Base-by-base conservation (phyloP, 768 basidiomycete species). In the Chiua virens region DNA sequence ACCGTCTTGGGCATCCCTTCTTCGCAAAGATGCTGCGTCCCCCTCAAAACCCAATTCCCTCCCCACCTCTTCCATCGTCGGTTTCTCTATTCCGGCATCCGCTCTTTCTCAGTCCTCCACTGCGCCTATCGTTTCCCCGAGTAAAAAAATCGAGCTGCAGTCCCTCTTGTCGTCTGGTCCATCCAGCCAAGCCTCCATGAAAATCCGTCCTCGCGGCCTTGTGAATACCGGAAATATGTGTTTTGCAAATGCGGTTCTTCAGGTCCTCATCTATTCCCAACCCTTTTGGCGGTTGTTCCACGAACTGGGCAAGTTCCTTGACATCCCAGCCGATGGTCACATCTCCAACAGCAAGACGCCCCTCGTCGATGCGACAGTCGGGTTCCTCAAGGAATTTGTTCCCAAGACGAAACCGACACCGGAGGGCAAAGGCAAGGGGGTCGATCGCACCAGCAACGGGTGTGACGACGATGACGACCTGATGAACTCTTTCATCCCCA, bases 161-260 rank as follows among this genome's bases (percentile, higher is more conserved):
- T 71, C 70, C 0, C 75, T 88, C n/a, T 73, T 89, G 1, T 80
- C 71, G 9, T 68, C 71, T 1, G 74, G 72, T 0, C 64, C 75
- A 6, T 53, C 66, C 5, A 54, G 56, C 4, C 61, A 56, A 1
- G 47, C 58, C 10, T 8, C 22, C 34, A 50, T 65, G 32, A 69
- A 67, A 42, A 79, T 90, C 30, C 74, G 77, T 8, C 83, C 91
- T 1, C 77, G 95, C 14, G 96, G 96, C 5, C 72, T 99, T 43
- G 77, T 98, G 58, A 99, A 99, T 69, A 87, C 83, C 3, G 95
- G 96, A 1, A 99, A 99, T 70, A 86, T 98, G 85, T 99, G 96
- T 67, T 99, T 98, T 64, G 94, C 94, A 25, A 99, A 98, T 62
- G 85, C 93, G 0, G 89, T 98, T 21, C 74, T 99, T 27, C 96